Base-by-base conservation (phyloP, 345 rosid species). In the Leavenworthia alabamica region DNA sequence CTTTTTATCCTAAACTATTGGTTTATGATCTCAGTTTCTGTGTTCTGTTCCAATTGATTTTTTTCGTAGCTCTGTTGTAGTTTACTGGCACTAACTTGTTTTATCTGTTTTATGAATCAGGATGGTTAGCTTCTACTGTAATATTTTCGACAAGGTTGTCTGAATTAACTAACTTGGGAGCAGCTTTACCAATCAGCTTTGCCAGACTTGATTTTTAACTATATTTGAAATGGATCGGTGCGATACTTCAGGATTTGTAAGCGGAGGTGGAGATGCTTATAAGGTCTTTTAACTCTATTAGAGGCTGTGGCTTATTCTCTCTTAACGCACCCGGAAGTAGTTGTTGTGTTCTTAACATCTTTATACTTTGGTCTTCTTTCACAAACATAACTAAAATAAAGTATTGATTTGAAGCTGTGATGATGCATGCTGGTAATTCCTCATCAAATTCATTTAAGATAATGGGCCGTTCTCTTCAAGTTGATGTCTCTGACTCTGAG, bases 191-290 rank as follows among this genome's bases (percentile, higher is more conserved):
- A 22, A 16, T 49, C 65, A 32, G 46, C 65, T 60, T 32, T 2
- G 12, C 64, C 56, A 46, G 52, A 8, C 60, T 73, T 48, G 67
- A 8, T 16, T 73, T 73, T 66, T 13, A 31, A 55, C 72, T 65
- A 63, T 8, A 9, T 26, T 23, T 49, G 65, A 48, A 73, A 86
- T 86, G 94, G 94, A 86, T 60, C 83, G 94, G 27, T 62, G 85
- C 13, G 99, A 92, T 62, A 89, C 97, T 5, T 92, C 97, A 48
- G 99, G 99, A 62, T 92, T 92, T 55, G 99, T 92, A 45, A 92
- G 99, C 68, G 99, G 99, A 27, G 99, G 85, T 59, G 71, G 70
- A 62, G 71, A 53, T 75, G 48, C 79, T 63, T 75, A 62, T 39
- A 57, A 60, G 61, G 80, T 72, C 23, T 15, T 73, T 62, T 86